These are phyloP conservation scores for Buxus sempervirens DNA, from an alignment of 164 flowering plant genomes.

Conservation along the genomic window DNA sequence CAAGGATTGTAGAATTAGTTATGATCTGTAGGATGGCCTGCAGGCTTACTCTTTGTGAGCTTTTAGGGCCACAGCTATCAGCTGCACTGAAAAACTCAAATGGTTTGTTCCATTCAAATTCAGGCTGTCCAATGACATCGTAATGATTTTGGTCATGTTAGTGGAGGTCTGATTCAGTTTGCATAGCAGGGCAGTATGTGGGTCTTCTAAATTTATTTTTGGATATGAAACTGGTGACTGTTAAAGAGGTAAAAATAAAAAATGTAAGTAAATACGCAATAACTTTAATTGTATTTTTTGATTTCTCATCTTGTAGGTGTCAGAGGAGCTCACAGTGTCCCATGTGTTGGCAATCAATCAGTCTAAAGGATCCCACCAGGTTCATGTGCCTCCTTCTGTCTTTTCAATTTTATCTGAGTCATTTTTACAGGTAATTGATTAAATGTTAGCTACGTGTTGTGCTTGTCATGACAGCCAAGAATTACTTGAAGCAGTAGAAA, in stretches of 20 bases:
- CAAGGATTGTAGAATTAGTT: too few relatives aligned
- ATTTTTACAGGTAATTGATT: not conserved
- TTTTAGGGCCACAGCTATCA: too few relatives aligned
- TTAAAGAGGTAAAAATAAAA: not conserved
- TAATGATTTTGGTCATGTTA: too few relatives aligned
- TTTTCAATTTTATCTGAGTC: not conserved
- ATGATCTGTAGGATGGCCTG: too few relatives aligned
- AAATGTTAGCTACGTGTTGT: constrained; percentile 3
- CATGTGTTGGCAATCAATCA: constrained; percentile 49
- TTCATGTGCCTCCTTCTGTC: constrained; percentile 18
- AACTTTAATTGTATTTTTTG: not conserved
- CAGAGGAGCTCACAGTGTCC: constrained; percentile 93
- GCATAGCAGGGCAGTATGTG: too few relatives aligned
- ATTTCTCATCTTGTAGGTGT: constrained; percentile 45
- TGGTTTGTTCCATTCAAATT: too few relatives aligned
- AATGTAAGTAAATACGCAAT: too few relatives aligned
- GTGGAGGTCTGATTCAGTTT: too few relatives aligned
- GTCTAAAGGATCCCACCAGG: constrained; percentile 53
- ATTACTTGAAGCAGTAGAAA: constrained; percentile 41
- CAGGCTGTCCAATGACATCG: too few relatives aligned
- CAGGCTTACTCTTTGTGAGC: too few relatives aligned
- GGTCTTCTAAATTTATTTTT: not conserved
- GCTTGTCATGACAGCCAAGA: constrained; percentile 40
- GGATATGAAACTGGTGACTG: not conserved
- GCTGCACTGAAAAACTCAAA: too few relatives aligned